Conservation (phyloP, 2,329 filamentous ascomycete genomes). For the Epichloe gansuensis region DNA sequence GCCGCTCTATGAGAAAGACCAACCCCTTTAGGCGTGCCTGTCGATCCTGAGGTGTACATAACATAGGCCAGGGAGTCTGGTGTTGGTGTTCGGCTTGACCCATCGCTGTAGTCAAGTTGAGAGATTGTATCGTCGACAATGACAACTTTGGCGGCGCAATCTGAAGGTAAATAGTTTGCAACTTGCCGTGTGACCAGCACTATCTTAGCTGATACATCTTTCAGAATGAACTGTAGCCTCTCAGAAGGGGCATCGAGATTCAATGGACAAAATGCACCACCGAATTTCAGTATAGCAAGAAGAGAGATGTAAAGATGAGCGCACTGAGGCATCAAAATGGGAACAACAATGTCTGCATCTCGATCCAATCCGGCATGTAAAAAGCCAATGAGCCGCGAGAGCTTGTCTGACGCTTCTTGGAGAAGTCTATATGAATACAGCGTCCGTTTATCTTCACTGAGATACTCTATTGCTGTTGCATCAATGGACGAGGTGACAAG, state of each 20-base stretch:
- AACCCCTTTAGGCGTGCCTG: conserved; percentile 80
- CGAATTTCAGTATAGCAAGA: conserved; percentile 66
- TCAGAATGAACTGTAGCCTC: conserved; percentile 64
- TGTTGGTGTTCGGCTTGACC: conserved; percentile 9
- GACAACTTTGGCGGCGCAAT: conserved; percentile 21
- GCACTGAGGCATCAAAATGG: conserved; percentile 65
- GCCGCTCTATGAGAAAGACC: conserved; percentile 66
- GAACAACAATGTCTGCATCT: conserved; percentile 42
- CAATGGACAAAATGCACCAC: conserved; percentile 76
- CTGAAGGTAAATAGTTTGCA: conserved; percentile 24
- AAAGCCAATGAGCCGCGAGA: conserved; percentile 38
- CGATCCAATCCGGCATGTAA: conserved; percentile 3
- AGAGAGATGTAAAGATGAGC: conserved; percentile 65
- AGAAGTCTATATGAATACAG: conserved; percentile 50
- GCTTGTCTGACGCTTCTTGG: conserved; percentile 40
- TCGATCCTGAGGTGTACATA: conserved; percentile 89
- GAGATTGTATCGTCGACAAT: conserved; percentile 15
- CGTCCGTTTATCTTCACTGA: conserved; percentile 14
- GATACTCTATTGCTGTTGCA: conserved; percentile 20
- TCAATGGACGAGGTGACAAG: conserved; percentile 38
- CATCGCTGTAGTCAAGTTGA: background rate
- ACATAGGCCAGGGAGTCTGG: conserved; percentile 58
- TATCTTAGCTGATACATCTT: conserved; percentile 59
- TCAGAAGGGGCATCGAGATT: conserved; percentile 66
- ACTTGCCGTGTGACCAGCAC: conserved; percentile 50